Conservation (phyloP, 306 rosid species). For the Dryas octopetala region DNA sequence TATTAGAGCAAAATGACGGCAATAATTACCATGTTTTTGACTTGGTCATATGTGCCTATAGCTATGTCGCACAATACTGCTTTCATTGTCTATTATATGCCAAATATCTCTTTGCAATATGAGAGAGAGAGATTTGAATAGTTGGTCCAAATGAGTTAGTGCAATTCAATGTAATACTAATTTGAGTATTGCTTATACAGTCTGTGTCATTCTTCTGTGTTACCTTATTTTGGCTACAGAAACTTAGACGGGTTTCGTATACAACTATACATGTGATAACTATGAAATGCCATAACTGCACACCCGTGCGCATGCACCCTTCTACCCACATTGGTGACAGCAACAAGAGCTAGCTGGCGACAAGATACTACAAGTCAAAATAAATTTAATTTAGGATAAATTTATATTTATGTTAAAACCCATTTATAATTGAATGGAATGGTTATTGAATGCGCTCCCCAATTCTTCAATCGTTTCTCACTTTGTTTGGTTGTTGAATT, state of each 20-base stretch:
- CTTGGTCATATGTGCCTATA: no score
- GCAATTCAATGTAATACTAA: slow-evolving; percentile 24
- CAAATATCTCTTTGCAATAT: no score
- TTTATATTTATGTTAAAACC: no score
- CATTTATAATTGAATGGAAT: no score
- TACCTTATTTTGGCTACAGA: slow-evolving; percentile 20
- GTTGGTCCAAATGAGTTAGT: no score
- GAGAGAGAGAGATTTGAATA: not conserved
- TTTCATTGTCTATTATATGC: no score
- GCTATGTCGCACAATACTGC: no score
- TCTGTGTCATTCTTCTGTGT: not conserved
- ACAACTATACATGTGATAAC: not conserved
- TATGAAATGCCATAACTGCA: slow-evolving; percentile 1
- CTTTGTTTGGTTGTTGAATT: no score
- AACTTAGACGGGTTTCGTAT: slow-evolving; percentile 19
- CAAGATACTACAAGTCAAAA: not conserved
- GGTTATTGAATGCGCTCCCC: no score
- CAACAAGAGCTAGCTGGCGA: not conserved
- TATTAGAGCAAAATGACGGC: no score
- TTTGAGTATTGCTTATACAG: slow-evolving; percentile 29
- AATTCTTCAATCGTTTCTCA: no score
- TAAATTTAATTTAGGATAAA: not conserved
- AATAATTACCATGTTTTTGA: no score
- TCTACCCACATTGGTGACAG: not conserved
- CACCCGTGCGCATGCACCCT: slow-evolving; percentile 23